Percentiles rank a stretch among this genome's conserved stretches.
Evolutionary conservation across 2,329 filamentous ascomycete genomes (phyloP).

Genomic region (Hawksworthiomyces lignivorus): DNA sequence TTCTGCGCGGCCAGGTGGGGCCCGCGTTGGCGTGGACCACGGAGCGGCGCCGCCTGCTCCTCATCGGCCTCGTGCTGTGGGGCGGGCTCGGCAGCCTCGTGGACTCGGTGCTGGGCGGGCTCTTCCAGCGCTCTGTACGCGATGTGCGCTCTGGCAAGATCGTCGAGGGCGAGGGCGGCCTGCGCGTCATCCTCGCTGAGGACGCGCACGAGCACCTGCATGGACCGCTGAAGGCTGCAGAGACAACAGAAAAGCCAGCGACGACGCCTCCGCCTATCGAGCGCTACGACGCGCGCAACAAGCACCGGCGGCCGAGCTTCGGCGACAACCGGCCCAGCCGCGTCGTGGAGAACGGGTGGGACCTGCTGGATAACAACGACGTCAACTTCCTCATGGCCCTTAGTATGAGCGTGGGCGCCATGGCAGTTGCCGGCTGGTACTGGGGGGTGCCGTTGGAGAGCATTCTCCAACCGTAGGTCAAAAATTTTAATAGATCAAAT

Average conservation of each 20-base stretch:
- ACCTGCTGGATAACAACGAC: slow-evolving; percentile 88
- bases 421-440: slow-evolving; percentile 55
- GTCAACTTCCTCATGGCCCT: slow-evolving; percentile 91
- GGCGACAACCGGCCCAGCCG: slow-evolving; percentile 52
- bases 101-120: slow-evolving; percentile 79
- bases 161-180: slow-evolving; percentile 76
- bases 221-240: slow-evolving; percentile 16
- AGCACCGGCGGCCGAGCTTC: slow-evolving; percentile 44
- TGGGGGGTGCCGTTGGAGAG: slow-evolving; percentile 48
- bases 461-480: slow-evolving; percentile 24
- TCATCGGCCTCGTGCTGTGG: slow-evolving; percentile 58
- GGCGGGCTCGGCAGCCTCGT: slow-evolving; percentile 74
- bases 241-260: slow-evolving; percentile 27
- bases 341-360: slow-evolving; percentile 56
- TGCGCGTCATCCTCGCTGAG: slow-evolving; percentile 39
- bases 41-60: slow-evolving; percentile 37
- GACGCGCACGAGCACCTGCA: slow-evolving; percentile 7
- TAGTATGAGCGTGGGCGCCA: slow-evolving; percentile 70
- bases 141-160: slow-evolving; percentile 80
- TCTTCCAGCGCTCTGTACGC: slow-evolving; percentile 78
- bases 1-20: slow-evolving; percentile 33
- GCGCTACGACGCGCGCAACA: slow-evolving; percentile 40
- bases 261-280: slow-evolving; percentile 25
- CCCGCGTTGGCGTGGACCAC: slow-evolving; percentile 33
- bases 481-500: too few relatives aligned